Conservation (phyloP, 371 early-diverging fungal genomes). For the Zancudomyces culisetae region DNA sequence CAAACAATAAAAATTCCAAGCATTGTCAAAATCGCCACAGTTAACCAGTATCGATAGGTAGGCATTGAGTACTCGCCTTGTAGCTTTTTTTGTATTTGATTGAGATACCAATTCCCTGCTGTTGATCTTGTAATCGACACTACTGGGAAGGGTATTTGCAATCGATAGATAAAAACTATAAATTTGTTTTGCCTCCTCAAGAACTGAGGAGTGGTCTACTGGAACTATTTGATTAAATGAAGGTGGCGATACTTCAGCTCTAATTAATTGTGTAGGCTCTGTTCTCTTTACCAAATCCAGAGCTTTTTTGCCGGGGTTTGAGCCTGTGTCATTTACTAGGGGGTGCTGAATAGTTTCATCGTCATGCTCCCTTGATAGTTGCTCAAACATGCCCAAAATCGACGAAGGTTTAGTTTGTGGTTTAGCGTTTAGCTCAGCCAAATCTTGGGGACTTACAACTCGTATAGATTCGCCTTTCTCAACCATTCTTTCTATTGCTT, state of each 20-base stretch:
- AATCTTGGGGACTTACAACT: not conserved
- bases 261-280: slow-evolving; percentile 3
- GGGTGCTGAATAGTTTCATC: no score
- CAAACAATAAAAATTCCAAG: slow-evolving; percentile 26
- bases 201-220: slow-evolving; percentile 20
- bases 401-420: not conserved
- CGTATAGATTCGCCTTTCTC: slow-evolving; percentile 8
- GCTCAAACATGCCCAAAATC: not conserved
- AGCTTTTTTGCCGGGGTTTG: not conserved
- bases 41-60: slow-evolving; percentile 35
- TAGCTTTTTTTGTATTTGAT: no score
- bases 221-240: slow-evolving; percentile 18
- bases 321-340: not conserved
- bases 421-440: not conserved
- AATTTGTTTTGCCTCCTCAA: slow-evolving; percentile 24
- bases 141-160: slow-evolving; percentile 9
- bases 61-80: slow-evolving; percentile 32
- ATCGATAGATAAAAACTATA: slow-evolving; percentile 21
- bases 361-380: not conserved
- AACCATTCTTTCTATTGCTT: slow-evolving; percentile 18
- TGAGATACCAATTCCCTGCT: no score
- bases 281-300: slow-evolving; percentile 3
- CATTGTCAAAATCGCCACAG: slow-evolving; percentile 28
- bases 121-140: slow-evolving; percentile 12
- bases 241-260: not conserved